Evolutionary conservation across 768 basidiomycete species (phyloP), one percentile per base, ranked within the genome.

Genomic region (Phylloporus sp.): DNA sequence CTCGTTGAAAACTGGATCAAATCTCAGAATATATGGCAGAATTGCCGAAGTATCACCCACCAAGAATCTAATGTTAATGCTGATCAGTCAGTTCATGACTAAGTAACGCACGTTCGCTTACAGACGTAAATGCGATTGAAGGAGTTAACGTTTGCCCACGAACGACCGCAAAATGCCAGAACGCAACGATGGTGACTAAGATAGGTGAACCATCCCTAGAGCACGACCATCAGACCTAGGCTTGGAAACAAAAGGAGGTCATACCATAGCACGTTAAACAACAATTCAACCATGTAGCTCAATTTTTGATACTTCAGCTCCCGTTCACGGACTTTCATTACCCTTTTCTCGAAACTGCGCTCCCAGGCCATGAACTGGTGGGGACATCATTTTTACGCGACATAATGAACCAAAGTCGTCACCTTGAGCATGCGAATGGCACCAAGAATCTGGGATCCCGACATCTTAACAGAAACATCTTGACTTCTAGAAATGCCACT

Each of bases 301-400:
- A 91, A 68, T 59, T 81, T 84, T 63, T 94, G 92, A 67, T 82
- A 92, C 59, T 83, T 84, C 22, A 97, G 74, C 67, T 97, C 93
- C 57, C 82, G 85, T 38, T 83, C 82, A 23, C 93, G 80, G 53
- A 95, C 75, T 46, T 79, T 81, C 47, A 87, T 66, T 1, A 94
- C 84, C 10, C 77, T 78, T 22, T 76, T 74, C 69, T 95, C 93
- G 59, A 95, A 95, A 63, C 82, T 91, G 23, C 93, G 83, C 67
- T 97, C 93, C 93, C 84, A 86, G 15, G 91, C 93, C 91, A 95
- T 95, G 70, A 95, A 97, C 84, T 87, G 59, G 22, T 38, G 32
- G 2, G 6, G 26, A 24, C 11, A 39, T 68, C 29, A 49, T 34
- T 22, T 20, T 12, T 5, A 42, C 11, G 20, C 15, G 13, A 3